phyloP scores from a whole-genome alignment of 306 rosid genomes.

The Oxytropis ochrocephala region DNA sequence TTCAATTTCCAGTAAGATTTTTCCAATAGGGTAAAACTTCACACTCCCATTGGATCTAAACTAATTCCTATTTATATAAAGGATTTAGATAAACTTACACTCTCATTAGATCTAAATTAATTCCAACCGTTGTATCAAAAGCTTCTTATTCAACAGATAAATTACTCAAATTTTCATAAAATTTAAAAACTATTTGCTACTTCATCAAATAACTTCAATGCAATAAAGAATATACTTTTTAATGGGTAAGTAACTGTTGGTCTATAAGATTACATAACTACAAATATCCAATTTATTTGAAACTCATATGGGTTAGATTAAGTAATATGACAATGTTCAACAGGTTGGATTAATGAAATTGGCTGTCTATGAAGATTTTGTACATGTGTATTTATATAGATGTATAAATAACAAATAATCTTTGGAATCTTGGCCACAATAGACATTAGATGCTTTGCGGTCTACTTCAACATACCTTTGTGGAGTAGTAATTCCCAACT shows the following conservation, averaged over 20 bases:
- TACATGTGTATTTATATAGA: too few species aligned
- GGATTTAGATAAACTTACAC: too few species aligned
- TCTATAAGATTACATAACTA: background rate
- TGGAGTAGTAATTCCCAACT: constrained; percentile 91
- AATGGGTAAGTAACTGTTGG: background rate
- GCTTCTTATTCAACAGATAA: background rate
- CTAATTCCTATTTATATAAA: background rate
- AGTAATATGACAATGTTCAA: background rate
- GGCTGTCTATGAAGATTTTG: too few species aligned
- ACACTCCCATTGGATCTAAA: background rate
- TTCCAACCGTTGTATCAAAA: background rate
- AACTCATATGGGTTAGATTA: too few species aligned
- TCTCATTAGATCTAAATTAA: too few species aligned
- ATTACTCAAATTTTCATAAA: background rate
- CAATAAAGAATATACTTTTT: too few species aligned
- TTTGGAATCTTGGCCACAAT: background rate
- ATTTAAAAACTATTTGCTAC: background rate
- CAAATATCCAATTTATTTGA: too few species aligned
- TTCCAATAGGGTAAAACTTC: background rate
- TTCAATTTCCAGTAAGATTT: background rate
- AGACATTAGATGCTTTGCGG: background rate
- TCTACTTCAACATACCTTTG: constrained; percentile 49
- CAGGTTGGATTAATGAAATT: background rate
- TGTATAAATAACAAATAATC: background rate
- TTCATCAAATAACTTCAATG: background rate